These are phyloP conservation scores for Gossypium gossypioides DNA, from an alignment of 441 rosid species.

Conservation along the genomic window DNA sequence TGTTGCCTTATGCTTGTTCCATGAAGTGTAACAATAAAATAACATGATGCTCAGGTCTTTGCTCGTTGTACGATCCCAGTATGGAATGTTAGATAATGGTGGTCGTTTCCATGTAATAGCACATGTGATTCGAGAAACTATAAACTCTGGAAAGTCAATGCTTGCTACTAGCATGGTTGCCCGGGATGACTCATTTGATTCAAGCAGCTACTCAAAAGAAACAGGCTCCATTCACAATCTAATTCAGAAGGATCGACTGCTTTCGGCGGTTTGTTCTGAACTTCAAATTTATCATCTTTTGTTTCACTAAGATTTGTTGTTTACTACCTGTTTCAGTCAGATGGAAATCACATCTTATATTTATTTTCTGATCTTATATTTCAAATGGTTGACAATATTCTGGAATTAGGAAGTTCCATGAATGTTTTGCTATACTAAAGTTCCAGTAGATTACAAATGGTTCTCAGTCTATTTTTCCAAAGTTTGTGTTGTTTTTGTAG, in stretches of 20 bases:
- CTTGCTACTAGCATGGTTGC: constrained; percentile 71
- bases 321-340: background rate
- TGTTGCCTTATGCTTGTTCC: constrained; percentile 9
- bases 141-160: constrained; percentile 76
- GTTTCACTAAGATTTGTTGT: background rate
- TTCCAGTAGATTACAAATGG: background rate
- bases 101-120: constrained; percentile 93
- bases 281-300: constrained; percentile 4
- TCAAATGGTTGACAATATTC: constrained; percentile 1
- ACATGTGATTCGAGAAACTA: constrained; percentile 84
- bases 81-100: constrained; percentile 79
- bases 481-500: background rate
- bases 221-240: constrained; percentile 62
- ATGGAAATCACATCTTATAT: background rate
- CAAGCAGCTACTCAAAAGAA: constrained; percentile 58
- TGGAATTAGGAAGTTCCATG: constrained; percentile 1
- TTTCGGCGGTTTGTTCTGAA: constrained; percentile 51
- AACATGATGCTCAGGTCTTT: constrained; percentile 52
- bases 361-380: background rate
- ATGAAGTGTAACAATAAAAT: constrained; percentile 18
- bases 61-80: constrained; percentile 72
- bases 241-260: constrained; percentile 87
- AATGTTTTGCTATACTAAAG: background rate
- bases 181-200: constrained; percentile 63
- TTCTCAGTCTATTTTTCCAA: background rate